phyloP scores from a whole-genome alignment of 2,329 filamentous ascomycete genomes.

The Alternaria arborescens region DNA sequence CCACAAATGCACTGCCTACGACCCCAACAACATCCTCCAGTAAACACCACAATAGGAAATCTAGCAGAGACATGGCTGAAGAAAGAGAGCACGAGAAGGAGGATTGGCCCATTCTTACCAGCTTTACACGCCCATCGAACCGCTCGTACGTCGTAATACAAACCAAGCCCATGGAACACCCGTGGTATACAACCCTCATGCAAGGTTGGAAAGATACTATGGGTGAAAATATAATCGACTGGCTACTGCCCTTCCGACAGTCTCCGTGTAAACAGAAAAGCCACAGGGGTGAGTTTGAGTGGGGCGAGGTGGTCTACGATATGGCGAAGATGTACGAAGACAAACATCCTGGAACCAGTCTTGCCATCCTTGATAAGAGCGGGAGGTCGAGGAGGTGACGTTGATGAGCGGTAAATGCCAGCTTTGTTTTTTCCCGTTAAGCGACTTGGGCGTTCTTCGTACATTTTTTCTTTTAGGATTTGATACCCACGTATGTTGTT shows the following conservation, averaged over 20 bases:
- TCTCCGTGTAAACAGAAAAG: slow-evolving; percentile 79
- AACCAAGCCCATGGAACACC: slow-evolving; percentile 78
- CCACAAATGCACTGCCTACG: slow-evolving; percentile 10
- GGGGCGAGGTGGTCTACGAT: slow-evolving; percentile 67
- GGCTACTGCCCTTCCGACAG: slow-evolving; percentile 78
- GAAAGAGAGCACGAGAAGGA: slow-evolving; percentile 14
- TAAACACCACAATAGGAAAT: slow-evolving; percentile 15
- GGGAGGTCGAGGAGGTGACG: slow-evolving; percentile 2
- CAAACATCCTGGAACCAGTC: slow-evolving; percentile 29
- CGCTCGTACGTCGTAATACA: slow-evolving; percentile 77
- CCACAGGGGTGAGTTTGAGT: slow-evolving; percentile 71
- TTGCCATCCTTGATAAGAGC: slow-evolving; percentile 28
- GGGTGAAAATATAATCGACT: slow-evolving; percentile 75
- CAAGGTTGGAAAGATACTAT: slow-evolving; percentile 82
- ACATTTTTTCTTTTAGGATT: slow-evolving; percentile 11
- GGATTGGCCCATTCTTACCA: slow-evolving; percentile 23
- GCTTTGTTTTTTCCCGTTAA: slow-evolving; percentile 10
- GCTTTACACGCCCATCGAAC: slow-evolving; percentile 8
- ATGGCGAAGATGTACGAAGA: slow-evolving; percentile 40
- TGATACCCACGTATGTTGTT: slow-evolving; percentile 30
- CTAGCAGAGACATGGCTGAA: background rate
- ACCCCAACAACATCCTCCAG: slow-evolving; percentile 22
- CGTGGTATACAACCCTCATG: slow-evolving; percentile 78
- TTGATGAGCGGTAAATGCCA: slow-evolving; percentile 7
- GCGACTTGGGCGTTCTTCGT: background rate